These are phyloP conservation scores for Claviceps paspali DNA, from an alignment of 2,329 filamentous ascomycete species.

Conservation along the genomic window DNA sequence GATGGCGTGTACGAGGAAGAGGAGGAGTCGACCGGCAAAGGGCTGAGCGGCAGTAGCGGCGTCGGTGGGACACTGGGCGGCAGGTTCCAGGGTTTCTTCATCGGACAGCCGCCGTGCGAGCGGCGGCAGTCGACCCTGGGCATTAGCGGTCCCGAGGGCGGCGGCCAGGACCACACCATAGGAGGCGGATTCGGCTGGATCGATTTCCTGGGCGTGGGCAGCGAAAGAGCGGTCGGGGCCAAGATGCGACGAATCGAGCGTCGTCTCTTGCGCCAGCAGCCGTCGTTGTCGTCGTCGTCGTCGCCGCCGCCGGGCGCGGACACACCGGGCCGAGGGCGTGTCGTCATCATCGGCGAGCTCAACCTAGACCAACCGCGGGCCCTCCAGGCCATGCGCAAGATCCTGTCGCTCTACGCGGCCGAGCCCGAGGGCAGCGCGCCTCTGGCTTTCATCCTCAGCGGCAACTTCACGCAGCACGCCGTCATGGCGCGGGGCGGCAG, in stretches of 20 bases:
- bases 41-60: slow-evolving; percentile 61
- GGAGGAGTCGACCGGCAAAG: slow-evolving; percentile 52
- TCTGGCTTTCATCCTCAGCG: slow-evolving; percentile 66
- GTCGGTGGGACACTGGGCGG: slow-evolving; percentile 88
- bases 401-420: slow-evolving; percentile 59
- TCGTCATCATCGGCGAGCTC: slow-evolving; percentile 73
- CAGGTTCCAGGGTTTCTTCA: slow-evolving; percentile 75
- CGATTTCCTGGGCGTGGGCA: slow-evolving; percentile 84
- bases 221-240: slow-evolving; percentile 65
- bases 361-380: slow-evolving; percentile 75
- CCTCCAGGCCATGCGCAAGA: slow-evolving; percentile 63
- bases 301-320: slow-evolving; percentile 16
- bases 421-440: slow-evolving; percentile 51
- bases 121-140: slow-evolving; percentile 67
- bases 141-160: slow-evolving; percentile 41
- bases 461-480: slow-evolving; percentile 61
- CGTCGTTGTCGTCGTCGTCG: slow-evolving; percentile 10
- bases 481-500: slow-evolving; percentile 54
- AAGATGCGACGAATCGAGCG: slow-evolving; percentile 73
- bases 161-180: slow-evolving; percentile 42
- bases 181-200: slow-evolving; percentile 91
- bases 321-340: slow-evolving; percentile 28
- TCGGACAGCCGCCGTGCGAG: slow-evolving; percentile 85
- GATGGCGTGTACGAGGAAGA: slow-evolving; percentile 97
- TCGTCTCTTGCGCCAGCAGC: slow-evolving; percentile 37